Base-by-base conservation (phyloP, 2,329 filamentous ascomycete species). In the Xylariaceae sp. region DNA sequence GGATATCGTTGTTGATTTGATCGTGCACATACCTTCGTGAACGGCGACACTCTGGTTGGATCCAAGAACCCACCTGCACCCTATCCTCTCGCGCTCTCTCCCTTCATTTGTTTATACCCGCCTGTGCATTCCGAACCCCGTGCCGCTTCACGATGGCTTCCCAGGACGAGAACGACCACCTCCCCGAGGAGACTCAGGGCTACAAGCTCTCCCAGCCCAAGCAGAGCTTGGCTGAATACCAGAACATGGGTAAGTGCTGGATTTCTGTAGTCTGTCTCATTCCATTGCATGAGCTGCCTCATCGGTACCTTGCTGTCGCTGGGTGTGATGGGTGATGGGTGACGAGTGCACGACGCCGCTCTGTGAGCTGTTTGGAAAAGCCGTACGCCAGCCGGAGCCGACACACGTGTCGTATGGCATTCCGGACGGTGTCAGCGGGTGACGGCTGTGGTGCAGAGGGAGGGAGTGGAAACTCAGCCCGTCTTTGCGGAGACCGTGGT, bases 121-220 rank as follows among this genome's bases (percentile, higher is more conserved):
- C 23, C 23, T 30, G 23, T 30, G 23, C 23, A 30, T 30, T 30
- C 23, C 23, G 17, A 6, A 49, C 45, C 49, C 9, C 34, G 42
- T 51, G 34, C 60, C 47, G 63, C 57, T 61, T 67, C 75, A 81
- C 69, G 70, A 90, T 90, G 88, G 81, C 86, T 67, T 82, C 85
- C 69, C 79, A 84, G 72, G 80, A 87, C 66, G 83, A 90, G 10
- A 91, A 96, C 63, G 93, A 97, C 72, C 85, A 93, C 67, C 81
- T 89, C 76, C 88, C 91, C 65, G 89, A 94, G 80, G 84, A 88
- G 79, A 97, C 92, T 67, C 88, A 92, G 78, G 93, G 93, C 74
- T 97, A 97, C 88, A 97, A 95, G 86, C 89, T 97, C 73, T 92
- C 91, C 68, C 91, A 97, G 85, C 83, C 83, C 64, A 97, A 97